These are phyloP conservation scores for Acanthamoeba healyi DNA, from an alignment of 208 protist genomes.

Conservation along the genomic window DNA sequence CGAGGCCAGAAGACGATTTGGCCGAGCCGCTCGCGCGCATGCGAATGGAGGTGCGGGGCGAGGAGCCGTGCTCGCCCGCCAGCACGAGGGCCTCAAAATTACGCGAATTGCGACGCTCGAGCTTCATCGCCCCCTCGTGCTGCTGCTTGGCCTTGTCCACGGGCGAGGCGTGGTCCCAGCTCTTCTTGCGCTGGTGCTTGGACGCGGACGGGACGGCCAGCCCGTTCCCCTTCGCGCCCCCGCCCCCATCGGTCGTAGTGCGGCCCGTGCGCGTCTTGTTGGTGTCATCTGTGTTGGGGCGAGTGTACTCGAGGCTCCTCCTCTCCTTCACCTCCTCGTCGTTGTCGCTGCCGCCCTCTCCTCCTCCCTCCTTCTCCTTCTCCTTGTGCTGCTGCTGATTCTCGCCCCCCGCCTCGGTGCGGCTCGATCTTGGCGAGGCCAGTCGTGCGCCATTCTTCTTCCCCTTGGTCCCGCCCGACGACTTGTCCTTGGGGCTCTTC, in stretches of 20 bases:
- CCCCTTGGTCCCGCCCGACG: too few relatives aligned
- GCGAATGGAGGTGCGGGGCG: neutral
- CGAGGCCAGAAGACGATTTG: neutral
- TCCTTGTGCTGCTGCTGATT: neutral
- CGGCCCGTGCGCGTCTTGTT: too few relatives aligned
- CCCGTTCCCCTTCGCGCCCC: too few relatives aligned
- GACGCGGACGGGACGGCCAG: too few relatives aligned
- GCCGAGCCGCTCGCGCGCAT: neutral
- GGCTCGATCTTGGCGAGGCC: too few relatives aligned
- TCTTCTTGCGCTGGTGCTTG: constrained; percentile 44
- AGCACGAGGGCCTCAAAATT: constrained; percentile 27
- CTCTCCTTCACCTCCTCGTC: neutral
- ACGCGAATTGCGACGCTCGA: constrained; percentile 31
- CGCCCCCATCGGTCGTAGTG: too few relatives aligned
- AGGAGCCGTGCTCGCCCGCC: neutral
- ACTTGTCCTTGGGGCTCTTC: neutral
- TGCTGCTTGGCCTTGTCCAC: neutral
- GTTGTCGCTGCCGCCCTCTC: neutral
- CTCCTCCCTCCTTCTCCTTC: neutral
- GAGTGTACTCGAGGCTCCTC: neutral
- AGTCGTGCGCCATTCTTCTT: too few relatives aligned
- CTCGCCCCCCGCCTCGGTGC: neutral
- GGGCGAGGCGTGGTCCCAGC: neutral
- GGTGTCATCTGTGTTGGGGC: neutral
- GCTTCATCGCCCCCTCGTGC: neutral